Percentiles rank a stretch among this genome's conserved stretches.
These are phyloP conservation scores for Penicillium italicum DNA, from an alignment of 2,329 filamentous ascomycete genomes.

Conservation along the genomic window DNA sequence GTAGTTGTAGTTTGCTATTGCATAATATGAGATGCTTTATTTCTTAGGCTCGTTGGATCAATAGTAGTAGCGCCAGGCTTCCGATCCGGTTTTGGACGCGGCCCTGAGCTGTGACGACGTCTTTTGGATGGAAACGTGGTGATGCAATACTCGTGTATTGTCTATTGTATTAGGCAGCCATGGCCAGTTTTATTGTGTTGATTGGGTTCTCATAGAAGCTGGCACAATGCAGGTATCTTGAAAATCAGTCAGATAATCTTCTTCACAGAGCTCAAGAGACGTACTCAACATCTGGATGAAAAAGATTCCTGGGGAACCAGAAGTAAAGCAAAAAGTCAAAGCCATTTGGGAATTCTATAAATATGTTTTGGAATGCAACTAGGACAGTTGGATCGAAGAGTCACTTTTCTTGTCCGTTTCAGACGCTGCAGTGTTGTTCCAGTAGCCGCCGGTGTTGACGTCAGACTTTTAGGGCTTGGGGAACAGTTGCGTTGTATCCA, in stretches of 20 bases:
- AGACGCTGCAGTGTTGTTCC: constrained; percentile 16
- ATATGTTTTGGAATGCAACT: constrained; percentile 12
- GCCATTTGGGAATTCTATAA: neutral
- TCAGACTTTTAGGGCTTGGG: constrained; percentile 14
- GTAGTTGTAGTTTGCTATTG: neutral
- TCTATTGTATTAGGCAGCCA: neutral
- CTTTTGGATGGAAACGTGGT: neutral
- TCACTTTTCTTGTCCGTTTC: constrained; percentile 15
- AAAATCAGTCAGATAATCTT: neutral
- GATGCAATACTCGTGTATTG: neutral
- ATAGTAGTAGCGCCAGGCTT: neutral
- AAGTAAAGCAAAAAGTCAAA: neutral
- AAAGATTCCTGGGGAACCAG: neutral
- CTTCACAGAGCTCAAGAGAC: neutral
- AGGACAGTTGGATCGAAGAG: constrained; percentile 9
- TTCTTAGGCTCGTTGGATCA: neutral
- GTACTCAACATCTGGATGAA: neutral
- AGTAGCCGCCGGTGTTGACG: constrained; percentile 24
- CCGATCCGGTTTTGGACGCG: neutral
- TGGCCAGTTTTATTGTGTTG: neutral
- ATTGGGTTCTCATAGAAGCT: neutral
- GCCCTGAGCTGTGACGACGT: neutral
- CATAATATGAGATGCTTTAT: neutral
- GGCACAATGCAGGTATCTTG: neutral
- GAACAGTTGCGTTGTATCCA: neutral